A percentile compares a stretch with the other conserved stretches of the same genome.
Evolutionary conservation across 1,139 yeast species (phyloP).

Genomic region (Debaryomyces psychrophilus): DNA sequence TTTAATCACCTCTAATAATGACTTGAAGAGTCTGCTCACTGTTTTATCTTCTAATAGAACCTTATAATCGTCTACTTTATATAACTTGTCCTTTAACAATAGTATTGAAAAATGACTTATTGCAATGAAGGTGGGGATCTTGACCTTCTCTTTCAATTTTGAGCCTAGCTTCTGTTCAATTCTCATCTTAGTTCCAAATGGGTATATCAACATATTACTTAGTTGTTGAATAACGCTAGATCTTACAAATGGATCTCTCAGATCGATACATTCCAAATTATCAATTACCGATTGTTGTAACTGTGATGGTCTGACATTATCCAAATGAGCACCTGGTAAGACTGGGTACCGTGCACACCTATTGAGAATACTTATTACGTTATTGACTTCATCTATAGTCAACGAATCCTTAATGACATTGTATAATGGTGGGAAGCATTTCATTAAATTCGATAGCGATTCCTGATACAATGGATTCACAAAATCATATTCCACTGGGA

Average conservation of each 20-base stretch:
- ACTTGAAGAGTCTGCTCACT: conserved; percentile 30
- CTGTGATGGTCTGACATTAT: conserved; percentile 52
- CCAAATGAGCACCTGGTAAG: conserved; percentile 51
- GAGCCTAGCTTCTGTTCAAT: conserved; percentile 43
- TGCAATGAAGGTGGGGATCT: conserved; percentile 70
- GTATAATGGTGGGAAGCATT: conserved; percentile 52
- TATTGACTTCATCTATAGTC: conserved; percentile 39
- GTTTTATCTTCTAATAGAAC: conserved; percentile 50
- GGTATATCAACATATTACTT: conserved; percentile 54
- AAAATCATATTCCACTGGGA: conserved; percentile 63
- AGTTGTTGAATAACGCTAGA: conserved; percentile 56
- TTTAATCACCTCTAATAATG: conserved; percentile 30
- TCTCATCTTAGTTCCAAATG: conserved; percentile 60
- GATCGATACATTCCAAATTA: conserved; percentile 41
- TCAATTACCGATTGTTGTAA: conserved; percentile 56
- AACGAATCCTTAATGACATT: conserved; percentile 32
- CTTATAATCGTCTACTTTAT: conserved; percentile 30
- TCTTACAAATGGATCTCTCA: conserved; percentile 37
- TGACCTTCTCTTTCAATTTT: conserved; percentile 34
- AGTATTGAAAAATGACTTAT: conserved; percentile 56
- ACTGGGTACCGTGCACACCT: conserved; percentile 71
- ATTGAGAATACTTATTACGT: conserved; percentile 52
- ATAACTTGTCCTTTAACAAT: conserved; percentile 42
- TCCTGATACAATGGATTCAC: conserved; percentile 58
- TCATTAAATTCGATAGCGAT: conserved; percentile 53